Base-by-base conservation (phyloP, 2,329 filamentous ascomycete species). In the Xylaria sp. region DNA sequence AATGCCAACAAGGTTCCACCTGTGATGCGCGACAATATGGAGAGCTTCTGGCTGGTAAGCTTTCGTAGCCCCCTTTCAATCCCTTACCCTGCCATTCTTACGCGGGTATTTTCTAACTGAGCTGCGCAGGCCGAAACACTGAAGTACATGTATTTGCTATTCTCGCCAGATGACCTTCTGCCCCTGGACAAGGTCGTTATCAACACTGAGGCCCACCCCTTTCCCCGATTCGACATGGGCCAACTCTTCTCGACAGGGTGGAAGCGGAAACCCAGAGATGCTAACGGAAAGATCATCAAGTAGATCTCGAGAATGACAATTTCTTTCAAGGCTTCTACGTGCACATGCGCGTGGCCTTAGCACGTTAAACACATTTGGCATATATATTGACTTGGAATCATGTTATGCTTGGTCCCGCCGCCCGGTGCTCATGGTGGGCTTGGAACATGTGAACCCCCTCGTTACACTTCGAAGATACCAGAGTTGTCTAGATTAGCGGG, bases 61-160 rank as follows among this genome's bases (percentile, higher is more conserved):
- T 18, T 37, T 38, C 18, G n/a, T 7, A 21, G 34, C 19, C n/a
- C 34, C 20, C 38, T 39, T 44, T 46, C n/a, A n/a, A n/a, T n/a
- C n/a, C n/a, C n/a, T n/a, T n/a, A n/a, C n/a, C n/a, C n/a, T n/a
- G n/a, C n/a, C 11, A 13, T 22, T 38, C 18, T 17, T 11, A 26
- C 18, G 26, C 38, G 44, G 22, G 19, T 4, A 37, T 44, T n/a
- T 44, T 38, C 53, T 55, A 54, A 60, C 29, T n/a, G 17, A 39
- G 59, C 57, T 41, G 51, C n/a, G 20, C 54, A 91, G 89, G 92
- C 94, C 43, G 94, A 99, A 76, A 99, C 94, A 19, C 79, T 99
- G 41, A 99, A 99, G 75, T 99, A 99, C 71, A 89, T 99, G 71
- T 99, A 96, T 72, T 84, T 99, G 39, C 80, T 99, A 29, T 99